phyloP scores from a whole-genome alignment of 2,329 filamentous ascomycete genomes.

The Colletotrichum euphorbiae region DNA sequence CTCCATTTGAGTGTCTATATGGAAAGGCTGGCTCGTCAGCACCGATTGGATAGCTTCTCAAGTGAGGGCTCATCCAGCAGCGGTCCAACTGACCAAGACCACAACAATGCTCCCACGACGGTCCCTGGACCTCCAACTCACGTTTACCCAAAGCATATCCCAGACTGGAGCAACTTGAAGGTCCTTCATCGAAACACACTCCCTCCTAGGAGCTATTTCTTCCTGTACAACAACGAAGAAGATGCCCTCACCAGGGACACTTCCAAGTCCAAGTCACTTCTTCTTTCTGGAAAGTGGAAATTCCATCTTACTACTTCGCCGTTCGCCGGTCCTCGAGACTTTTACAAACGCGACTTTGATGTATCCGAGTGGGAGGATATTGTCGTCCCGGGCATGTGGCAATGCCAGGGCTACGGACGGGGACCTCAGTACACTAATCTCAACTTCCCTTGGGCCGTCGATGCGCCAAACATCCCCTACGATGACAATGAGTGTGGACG shows the following conservation, averaged over 20 bases:
- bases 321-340: conserved; percentile 56
- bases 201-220: conserved; percentile 66
- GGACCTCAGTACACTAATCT: conserved; percentile 78
- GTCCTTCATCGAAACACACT: conserved; percentile 69
- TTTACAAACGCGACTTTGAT: conserved; percentile 52
- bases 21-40: conserved; percentile 26
- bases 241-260: conserved; percentile 60
- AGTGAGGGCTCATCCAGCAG: conserved; percentile 30
- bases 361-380: conserved; percentile 61
- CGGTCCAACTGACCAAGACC: conserved; percentile 10
- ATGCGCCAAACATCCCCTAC: conserved; percentile 72
- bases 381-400: conserved; percentile 76
- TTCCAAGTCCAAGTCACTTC: conserved; percentile 52
- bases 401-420: conserved; percentile 73
- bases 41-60: conserved; percentile 22
- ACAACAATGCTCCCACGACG: neutral
- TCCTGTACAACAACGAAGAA: conserved; percentile 59
- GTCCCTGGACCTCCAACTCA: conserved; percentile 10
- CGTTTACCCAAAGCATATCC: conserved; percentile 50
- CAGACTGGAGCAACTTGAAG: conserved; percentile 71
- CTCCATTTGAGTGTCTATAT: conserved; percentile 36
- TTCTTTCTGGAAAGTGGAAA: conserved; percentile 66
- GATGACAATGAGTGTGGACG: conserved; percentile 75
- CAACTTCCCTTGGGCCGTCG: conserved; percentile 73
- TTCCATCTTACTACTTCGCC: conserved; percentile 62